Percentiles rank a stretch among this genome's conserved stretches.
These are phyloP conservation scores for Parmelia sp. DNA, from an alignment of 495 filamentous ascomycete genomes.

Conservation along the genomic window DNA sequence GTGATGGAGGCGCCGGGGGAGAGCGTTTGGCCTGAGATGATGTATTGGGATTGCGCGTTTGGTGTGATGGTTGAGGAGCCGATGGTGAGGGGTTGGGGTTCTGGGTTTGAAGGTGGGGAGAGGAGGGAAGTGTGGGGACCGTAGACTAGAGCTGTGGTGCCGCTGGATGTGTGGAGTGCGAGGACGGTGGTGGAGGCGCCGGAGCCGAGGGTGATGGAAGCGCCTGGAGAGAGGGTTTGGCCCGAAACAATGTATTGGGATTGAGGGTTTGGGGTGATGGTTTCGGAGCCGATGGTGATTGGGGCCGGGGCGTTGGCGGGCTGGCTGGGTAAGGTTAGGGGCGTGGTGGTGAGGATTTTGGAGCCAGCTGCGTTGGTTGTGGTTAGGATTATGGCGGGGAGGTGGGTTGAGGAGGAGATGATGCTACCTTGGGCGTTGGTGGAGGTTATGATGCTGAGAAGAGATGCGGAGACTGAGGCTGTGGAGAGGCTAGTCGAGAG, in stretches of 20 bases:
- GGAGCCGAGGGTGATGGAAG: conserved; percentile 12
- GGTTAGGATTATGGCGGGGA: conserved; percentile 13
- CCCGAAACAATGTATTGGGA: conserved; percentile 18
- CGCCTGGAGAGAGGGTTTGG: conserved; percentile 21
- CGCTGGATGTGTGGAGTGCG: conserved; percentile 1
- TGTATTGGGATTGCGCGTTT: background rate
- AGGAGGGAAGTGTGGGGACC: conserved; percentile 11
- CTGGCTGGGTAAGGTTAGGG: background rate
- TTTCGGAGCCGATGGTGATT: conserved; percentile 15
- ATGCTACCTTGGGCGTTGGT: conserved; percentile 13
- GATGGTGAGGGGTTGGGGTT: background rate
- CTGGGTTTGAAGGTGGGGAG: background rate
- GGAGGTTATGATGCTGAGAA: background rate
- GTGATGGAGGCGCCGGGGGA: background rate
- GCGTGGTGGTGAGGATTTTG: conserved; percentile 2
- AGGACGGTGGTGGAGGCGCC: conserved; percentile 4
- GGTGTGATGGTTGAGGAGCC: background rate
- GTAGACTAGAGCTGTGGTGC: conserved; percentile 6
- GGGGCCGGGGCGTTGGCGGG: background rate
- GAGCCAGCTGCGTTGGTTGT: conserved; percentile 17
- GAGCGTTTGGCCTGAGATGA: background rate
- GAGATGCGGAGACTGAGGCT: background rate
- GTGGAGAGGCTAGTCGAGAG: conserved; percentile 5
- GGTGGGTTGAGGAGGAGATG: conserved; percentile 6
- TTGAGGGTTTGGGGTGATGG: conserved; percentile 15